Evolutionary conservation across 768 basidiomycete species (phyloP).

Genomic region (Multifurca ochricompacta): DNA sequence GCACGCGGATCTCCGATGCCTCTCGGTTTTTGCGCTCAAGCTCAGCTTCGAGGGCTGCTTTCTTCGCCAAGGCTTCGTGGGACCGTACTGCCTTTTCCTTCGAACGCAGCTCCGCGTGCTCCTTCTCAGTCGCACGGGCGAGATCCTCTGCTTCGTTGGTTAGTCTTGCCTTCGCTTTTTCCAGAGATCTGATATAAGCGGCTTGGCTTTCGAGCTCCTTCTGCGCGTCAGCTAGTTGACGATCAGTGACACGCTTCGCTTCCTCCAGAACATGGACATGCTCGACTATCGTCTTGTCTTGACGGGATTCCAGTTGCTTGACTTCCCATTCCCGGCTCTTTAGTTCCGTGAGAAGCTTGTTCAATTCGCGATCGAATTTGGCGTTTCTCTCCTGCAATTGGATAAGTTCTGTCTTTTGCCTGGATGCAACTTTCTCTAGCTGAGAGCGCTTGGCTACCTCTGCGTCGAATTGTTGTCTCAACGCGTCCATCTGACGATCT

Average conservation of each 20-base stretch:
- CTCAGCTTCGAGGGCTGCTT: conserved; percentile 53
- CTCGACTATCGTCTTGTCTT: conserved; percentile 98
- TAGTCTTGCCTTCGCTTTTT: conserved; percentile 69
- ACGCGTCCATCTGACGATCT: conserved; percentile 61
- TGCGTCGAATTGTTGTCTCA: conserved; percentile 62
- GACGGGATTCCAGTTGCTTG: conserved; percentile 74
- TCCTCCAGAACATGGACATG: conserved; percentile 95
- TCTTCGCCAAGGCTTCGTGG: conserved; percentile 53
- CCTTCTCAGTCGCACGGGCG: conserved; percentile 62
- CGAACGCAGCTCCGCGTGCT: conserved; percentile 53
- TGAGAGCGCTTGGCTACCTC: conserved; percentile 69
- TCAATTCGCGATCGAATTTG: conserved; percentile 73
- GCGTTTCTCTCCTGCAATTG: conserved; percentile 59
- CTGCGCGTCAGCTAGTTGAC: conserved; percentile 77
- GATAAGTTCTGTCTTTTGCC: conserved; percentile 61
- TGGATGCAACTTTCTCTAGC: conserved; percentile 56
- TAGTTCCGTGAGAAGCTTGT: conserved; percentile 72
- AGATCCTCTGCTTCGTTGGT: conserved; percentile 80
- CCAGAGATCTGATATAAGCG: conserved; percentile 75
- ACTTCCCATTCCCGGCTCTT: conserved; percentile 80
- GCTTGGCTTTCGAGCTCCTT: conserved; percentile 66
- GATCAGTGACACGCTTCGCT: conserved; percentile 90
- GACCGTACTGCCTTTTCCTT: conserved; percentile 60
- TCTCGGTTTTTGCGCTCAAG: conserved; percentile 61
- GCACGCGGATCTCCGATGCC: conserved; percentile 52